Evolutionary conservation across 2,329 filamentous ascomycete species (phyloP).

Genomic region (Fusarium nematophilum): DNA sequence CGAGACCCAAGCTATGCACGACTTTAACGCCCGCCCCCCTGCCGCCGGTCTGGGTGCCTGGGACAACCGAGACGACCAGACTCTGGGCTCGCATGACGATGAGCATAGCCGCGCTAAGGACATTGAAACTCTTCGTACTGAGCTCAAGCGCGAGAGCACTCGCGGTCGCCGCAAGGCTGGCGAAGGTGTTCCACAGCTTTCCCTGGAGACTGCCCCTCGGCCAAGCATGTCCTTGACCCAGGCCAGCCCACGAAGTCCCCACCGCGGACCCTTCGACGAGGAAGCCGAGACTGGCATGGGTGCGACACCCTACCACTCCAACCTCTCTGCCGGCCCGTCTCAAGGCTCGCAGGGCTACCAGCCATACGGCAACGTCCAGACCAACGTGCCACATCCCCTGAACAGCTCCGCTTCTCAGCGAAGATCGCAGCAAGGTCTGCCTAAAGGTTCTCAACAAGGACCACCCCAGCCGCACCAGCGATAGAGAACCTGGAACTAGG

Average conservation of each 20-base stretch:
- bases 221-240: slow-evolving; percentile 41
- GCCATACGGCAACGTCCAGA: slow-evolving; percentile 34
- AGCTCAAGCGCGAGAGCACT: slow-evolving; percentile 57
- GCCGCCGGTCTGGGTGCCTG: slow-evolving; percentile 38
- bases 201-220: slow-evolving; percentile 42
- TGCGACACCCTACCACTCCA: slow-evolving; percentile 46
- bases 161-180: slow-evolving; percentile 62
- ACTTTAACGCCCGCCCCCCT: slow-evolving; percentile 55
- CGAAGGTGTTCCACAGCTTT: slow-evolving; percentile 54
- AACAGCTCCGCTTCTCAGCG: slow-evolving; percentile 26
- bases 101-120: slow-evolving; percentile 52
- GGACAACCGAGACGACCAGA: slow-evolving; percentile 41
- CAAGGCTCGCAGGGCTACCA: slow-evolving; percentile 38
- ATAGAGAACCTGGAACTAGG: slow-evolving; percentile 37
- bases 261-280: slow-evolving; percentile 55
- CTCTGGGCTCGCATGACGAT: slow-evolving; percentile 45
- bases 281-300: slow-evolving; percentile 55
- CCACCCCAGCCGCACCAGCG: slow-evolving; percentile 41
- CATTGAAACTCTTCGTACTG: slow-evolving; percentile 51
- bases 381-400: slow-evolving; percentile 37
- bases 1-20: slow-evolving; percentile 59
- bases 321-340: slow-evolving; percentile 37
- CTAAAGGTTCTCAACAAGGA: slow-evolving; percentile 43
- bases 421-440: slow-evolving; percentile 28
- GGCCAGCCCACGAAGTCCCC: slow-evolving; percentile 47